A percentile compares a stretch with the other conserved stretches of the same genome.
Conservation (phyloP, 2,329 filamentous ascomycete species). For the Diaporthe citriasiana region DNA sequence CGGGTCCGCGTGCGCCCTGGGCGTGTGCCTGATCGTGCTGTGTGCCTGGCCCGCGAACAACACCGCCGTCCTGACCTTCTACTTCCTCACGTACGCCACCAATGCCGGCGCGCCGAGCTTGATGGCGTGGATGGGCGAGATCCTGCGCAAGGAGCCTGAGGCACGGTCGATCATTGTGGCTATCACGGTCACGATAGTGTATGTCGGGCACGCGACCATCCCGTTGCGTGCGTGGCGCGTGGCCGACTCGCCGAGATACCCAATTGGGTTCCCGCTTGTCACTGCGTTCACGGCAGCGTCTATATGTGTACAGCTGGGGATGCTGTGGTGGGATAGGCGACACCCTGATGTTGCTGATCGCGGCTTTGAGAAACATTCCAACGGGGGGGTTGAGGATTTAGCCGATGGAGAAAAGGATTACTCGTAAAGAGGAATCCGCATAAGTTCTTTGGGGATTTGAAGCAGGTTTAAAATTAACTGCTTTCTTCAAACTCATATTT, state of each 20-base stretch:
- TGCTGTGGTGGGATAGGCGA: constrained; percentile 23
- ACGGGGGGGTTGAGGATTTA: background rate
- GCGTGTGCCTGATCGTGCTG: constrained; percentile 52
- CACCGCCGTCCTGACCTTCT: constrained; percentile 52
- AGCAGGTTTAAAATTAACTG: background rate
- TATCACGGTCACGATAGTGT: constrained; percentile 55
- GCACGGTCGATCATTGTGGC: constrained; percentile 54
- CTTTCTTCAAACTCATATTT: too few relatives aligned
- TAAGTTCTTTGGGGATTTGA: background rate
- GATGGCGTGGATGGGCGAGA: constrained; percentile 54
- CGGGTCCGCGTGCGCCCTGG: constrained; percentile 48
- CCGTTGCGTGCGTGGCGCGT: constrained; percentile 55
- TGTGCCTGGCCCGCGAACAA: constrained; percentile 52
- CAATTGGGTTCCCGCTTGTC: constrained; percentile 54
- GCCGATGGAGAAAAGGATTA: background rate
- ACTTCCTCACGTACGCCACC: constrained; percentile 55
- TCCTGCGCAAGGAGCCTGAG: constrained; percentile 54
- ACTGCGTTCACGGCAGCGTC: constrained; percentile 48
- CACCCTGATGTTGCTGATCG: constrained; percentile 4
- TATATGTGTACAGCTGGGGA: constrained; percentile 18
- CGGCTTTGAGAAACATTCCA: constrained; percentile 14
- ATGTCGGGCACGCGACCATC: constrained; percentile 56
- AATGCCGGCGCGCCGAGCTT: constrained; percentile 52
- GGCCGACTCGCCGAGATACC: constrained; percentile 53
- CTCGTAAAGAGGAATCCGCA: background rate